These are phyloP conservation scores for Cordyceps fumosorosea DNA, from an alignment of 2,329 filamentous ascomycete species.

Conservation along the genomic window DNA sequence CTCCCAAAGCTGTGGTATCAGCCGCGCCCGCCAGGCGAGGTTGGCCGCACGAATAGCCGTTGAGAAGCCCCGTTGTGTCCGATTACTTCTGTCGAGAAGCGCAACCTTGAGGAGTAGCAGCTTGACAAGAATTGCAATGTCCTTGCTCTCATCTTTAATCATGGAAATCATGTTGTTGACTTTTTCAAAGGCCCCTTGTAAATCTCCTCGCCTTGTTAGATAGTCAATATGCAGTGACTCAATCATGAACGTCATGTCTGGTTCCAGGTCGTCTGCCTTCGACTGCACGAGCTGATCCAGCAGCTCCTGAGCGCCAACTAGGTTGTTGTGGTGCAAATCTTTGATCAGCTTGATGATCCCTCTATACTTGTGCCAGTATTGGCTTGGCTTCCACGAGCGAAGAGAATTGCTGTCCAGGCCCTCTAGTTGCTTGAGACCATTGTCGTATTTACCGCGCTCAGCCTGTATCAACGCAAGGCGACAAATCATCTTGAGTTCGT, in stretches of 20 bases:
- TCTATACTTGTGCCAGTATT: slow-evolving; percentile 63
- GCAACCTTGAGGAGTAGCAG: slow-evolving; percentile 67
- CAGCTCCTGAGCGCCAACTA: slow-evolving; percentile 44
- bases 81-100: slow-evolving; percentile 60
- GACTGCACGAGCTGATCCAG: slow-evolving; percentile 48
- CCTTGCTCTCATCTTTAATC: slow-evolving; percentile 39
- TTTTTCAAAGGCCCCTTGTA: slow-evolving; percentile 41
- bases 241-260: slow-evolving; percentile 44
- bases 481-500: slow-evolving; percentile 68
- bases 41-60: slow-evolving; percentile 68
- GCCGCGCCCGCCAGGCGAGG: slow-evolving; percentile 61
- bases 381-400: slow-evolving; percentile 69
- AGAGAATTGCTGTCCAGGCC: slow-evolving; percentile 51
- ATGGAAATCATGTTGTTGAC: slow-evolving; percentile 38
- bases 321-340: slow-evolving; percentile 50
- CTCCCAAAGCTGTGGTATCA: slow-evolving; percentile 67
- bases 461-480: slow-evolving; percentile 56
- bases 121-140: slow-evolving; percentile 60
- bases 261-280: slow-evolving; percentile 43
- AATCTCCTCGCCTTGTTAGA: slow-evolving; percentile 40
- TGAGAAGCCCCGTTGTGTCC: slow-evolving; percentile 69
- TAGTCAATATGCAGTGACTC: slow-evolving; percentile 48
- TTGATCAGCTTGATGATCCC: slow-evolving; percentile 59
- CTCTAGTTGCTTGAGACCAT: slow-evolving; percentile 45
- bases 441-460: slow-evolving; percentile 62